Base-by-base conservation (phyloP, 306 rosid species). In the Prunus padus region DNA sequence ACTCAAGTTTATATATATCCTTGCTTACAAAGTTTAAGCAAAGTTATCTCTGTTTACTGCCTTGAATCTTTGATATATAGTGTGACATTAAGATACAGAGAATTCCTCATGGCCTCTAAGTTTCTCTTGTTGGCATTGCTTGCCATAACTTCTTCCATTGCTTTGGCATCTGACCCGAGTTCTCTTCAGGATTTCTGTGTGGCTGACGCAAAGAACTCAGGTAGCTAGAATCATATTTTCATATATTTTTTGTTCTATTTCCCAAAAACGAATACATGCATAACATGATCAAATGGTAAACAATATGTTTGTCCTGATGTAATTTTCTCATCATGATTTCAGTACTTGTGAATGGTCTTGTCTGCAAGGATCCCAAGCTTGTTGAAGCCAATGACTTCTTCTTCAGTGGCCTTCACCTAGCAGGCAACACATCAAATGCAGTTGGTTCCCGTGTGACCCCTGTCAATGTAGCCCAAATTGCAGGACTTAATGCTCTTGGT, bases 341-440 rank as follows among this genome's bases (percentile, higher is more conserved):
- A 72, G 67, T 56, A 23, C 54, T 46, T n/a, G 67, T 67, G 57
- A 79, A 75, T 49, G 88, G 86, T 2, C 15, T 67, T 46, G 69
- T 61, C 46, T 85, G 86, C 76, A 85, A 85, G 62, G 86, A 85
- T n/a, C 82, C 86, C 9, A 79, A 69, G 51, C 55, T 72, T 33
- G 82, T 54, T 8, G 60, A 55, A 54, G 84, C 80, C 61, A 52
- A 79, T 16, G 86, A 85, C 50, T 85, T 79, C 82, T 85, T 65
- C 76, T 76, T 66, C 15, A 44, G 73, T n/a, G 86, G 84, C 16
- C 82, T 82, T 45, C 77, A 76, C 22, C 19, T 12, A 20, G 51
- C 73, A 31, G 82, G 84, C 1, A 74, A 79, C 76, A 79, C 82
- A 42, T 62, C 79, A 23, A 85, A 80, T 69, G 28, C 72, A 3